Evolutionary conservation across 345 rosid genomes (phyloP).

Genomic region (Acer saccharum): DNA sequence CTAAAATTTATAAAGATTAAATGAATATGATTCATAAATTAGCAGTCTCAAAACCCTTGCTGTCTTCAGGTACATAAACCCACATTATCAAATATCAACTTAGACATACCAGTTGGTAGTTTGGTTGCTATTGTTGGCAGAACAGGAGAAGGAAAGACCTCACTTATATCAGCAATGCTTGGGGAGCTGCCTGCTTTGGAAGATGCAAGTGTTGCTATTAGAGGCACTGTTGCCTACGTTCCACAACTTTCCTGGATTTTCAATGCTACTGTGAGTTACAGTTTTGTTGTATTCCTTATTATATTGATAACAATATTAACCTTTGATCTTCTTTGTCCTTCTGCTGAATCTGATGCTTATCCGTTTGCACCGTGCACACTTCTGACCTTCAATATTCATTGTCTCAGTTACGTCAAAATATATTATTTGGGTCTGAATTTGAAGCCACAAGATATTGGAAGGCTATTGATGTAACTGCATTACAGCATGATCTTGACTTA

Average conservation of each 20-base stretch:
- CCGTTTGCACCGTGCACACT: background rate
- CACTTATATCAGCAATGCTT: conserved; percentile 92
- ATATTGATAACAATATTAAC: background rate
- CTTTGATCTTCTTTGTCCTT: conserved; percentile 12
- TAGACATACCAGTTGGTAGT: conserved; percentile 76
- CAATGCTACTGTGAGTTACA: conserved; percentile 81
- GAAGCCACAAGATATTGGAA: conserved; percentile 64
- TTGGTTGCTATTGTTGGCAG: conserved; percentile 92
- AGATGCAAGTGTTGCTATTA: conserved; percentile 54
- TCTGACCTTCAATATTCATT: conserved; percentile 15
- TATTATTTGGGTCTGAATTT: conserved; percentile 80
- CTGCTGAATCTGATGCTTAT: background rate
- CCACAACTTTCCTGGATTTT: conserved; percentile 99
- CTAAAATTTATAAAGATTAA: too few relatives aligned
- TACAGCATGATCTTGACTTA: conserved; percentile 80
- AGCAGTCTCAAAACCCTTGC: background rate
- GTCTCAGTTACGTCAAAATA: conserved; percentile 81
- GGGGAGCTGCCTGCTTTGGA: conserved; percentile 76
- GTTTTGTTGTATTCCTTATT: background rate
- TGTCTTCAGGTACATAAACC: conserved; percentile 58
- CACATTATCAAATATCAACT: conserved; percentile 68
- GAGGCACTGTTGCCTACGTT: conserved; percentile 94
- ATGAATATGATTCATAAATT: background rate
- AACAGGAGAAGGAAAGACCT: conserved; percentile 97
- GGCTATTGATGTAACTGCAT: conserved; percentile 77